A percentile compares a stretch with the other conserved stretches of the same genome.
phyloP scores from a whole-genome alignment of 176 grass and related monocot species.

The Musa itinerans region DNA sequence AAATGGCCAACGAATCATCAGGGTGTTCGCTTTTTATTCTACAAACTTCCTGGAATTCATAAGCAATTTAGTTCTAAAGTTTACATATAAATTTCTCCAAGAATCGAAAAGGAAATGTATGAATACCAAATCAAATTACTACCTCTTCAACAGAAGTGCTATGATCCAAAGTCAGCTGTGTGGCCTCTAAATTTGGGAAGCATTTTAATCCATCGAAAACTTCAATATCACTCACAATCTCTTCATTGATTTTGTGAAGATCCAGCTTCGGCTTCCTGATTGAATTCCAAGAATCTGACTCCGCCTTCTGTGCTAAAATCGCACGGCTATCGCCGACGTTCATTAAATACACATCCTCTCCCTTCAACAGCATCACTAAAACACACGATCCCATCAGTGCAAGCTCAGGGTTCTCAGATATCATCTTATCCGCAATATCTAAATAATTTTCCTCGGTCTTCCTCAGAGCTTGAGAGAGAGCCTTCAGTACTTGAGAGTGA shows the following conservation, averaged over 20 bases:
- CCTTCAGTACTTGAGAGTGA: constrained; percentile 69
- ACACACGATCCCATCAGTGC: constrained; percentile 94
- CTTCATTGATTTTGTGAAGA: constrained; percentile 46
- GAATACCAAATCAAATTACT: constrained; percentile 1
- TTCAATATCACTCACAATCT: constrained; percentile 38
- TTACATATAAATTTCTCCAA: not conserved
- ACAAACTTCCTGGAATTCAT: constrained; percentile 51
- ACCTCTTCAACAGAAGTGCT: constrained; percentile 69
- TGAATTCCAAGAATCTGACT: constrained; percentile 7
- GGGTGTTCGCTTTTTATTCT: constrained; percentile 86
- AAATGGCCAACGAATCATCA: constrained; percentile 55
- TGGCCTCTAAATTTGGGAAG: constrained; percentile 41
- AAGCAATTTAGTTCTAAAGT: not conserved
- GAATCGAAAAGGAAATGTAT: not conserved
- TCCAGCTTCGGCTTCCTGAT: constrained; percentile 28
- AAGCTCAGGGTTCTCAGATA: constrained; percentile 60
- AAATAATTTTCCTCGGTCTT: constrained; percentile 69
- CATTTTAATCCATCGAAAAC: constrained; percentile 6
- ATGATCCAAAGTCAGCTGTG: constrained; percentile 87
- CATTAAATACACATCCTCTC: constrained; percentile 93
- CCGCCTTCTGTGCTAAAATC: constrained; percentile 45
- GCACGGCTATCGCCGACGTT: constrained; percentile 93
- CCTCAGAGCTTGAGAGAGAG: constrained; percentile 55
- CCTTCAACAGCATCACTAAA: constrained; percentile 74
- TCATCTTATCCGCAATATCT: constrained; percentile 75